Conservation (phyloP, 2,329 filamentous ascomycete species). For the Colletotrichum salicis region DNA sequence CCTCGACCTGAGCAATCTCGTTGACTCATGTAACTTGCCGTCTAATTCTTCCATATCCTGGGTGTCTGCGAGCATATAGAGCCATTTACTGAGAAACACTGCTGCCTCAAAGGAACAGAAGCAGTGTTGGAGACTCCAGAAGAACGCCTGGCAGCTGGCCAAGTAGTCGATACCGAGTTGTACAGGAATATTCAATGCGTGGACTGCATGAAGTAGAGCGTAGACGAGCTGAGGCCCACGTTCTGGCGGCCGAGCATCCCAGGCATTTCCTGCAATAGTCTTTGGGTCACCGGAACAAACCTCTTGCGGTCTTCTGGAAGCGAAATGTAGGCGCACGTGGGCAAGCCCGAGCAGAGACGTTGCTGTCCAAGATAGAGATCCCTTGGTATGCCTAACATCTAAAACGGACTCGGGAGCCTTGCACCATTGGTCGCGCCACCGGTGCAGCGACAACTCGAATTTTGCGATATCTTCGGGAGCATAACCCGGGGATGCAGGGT, state of each 20-base stretch:
- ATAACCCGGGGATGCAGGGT: background rate
- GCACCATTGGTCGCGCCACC: constrained; percentile 13
- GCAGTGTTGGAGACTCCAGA: constrained; percentile 18
- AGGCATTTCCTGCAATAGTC: background rate
- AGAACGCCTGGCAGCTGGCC: constrained; percentile 12
- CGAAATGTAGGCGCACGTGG: constrained; percentile 5
- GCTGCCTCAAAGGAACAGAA: constrained; percentile 7
- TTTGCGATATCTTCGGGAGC: background rate
- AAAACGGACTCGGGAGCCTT: constrained; percentile 9
- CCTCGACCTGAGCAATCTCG: background rate
- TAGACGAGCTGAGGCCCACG: background rate
- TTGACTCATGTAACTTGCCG: background rate
- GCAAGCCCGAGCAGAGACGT: constrained; percentile 6
- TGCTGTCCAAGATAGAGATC: constrained; percentile 13
- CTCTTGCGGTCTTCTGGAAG: background rate
- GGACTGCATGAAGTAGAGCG: constrained; percentile 11
- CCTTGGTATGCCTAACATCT: constrained; percentile 6
- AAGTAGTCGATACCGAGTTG: constrained; percentile 14
- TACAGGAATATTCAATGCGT: constrained; percentile 18
- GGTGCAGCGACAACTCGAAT: constrained; percentile 13
- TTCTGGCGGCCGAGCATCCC: background rate
- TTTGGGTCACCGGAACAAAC: background rate
- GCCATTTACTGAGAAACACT: background rate
- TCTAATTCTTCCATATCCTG: background rate
- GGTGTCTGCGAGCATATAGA: background rate